Conservation (phyloP, 805 yeast species). For the Candida tallmaniae region DNA sequence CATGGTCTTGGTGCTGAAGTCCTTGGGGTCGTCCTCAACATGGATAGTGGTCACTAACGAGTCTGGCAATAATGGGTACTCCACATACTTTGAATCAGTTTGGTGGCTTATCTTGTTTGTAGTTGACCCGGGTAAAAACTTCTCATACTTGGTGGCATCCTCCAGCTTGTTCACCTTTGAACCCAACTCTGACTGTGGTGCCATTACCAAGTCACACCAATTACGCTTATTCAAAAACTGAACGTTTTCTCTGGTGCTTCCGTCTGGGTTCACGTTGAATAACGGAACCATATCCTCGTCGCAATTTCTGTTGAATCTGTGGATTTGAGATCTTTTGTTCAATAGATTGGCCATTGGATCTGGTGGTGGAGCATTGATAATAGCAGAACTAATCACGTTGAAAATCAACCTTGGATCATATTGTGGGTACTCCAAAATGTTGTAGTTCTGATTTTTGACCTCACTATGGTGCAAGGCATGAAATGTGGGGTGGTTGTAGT, state of each 20-base stretch:
- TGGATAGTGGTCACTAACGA: constrained; percentile 67
- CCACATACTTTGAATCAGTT: constrained; percentile 28
- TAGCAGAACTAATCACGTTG: constrained; percentile 86
- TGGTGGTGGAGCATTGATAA: constrained; percentile 91
- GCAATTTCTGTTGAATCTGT: constrained; percentile 58
- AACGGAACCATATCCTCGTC: constrained; percentile 81
- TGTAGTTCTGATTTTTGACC: constrained; percentile 32
- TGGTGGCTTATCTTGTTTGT: constrained; percentile 2
- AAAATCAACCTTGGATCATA: constrained; percentile 72
- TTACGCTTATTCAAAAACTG: constrained; percentile 64
- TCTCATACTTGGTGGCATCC: constrained; percentile 7
- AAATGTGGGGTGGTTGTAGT: constrained; percentile 29
- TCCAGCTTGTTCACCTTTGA: constrained; percentile 9
- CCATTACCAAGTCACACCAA: constrained; percentile 66
- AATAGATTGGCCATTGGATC: constrained; percentile 74
- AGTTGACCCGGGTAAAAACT: constrained; percentile 10
- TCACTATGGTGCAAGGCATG: constrained; percentile 17
- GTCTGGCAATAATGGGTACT: constrained; percentile 53
- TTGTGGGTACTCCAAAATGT: constrained; percentile 48
- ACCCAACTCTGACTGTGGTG: constrained; percentile 25
- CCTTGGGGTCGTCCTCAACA: constrained; percentile 58
- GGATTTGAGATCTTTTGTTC: constrained; percentile 62
- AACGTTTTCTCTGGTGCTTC: constrained; percentile 41
- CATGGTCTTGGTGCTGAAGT: constrained; percentile 48
- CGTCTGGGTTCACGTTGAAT: constrained; percentile 58